These are phyloP conservation scores for Alternaria metachromatica DNA, from an alignment of 2,329 filamentous ascomycete genomes.

Conservation along the genomic window DNA sequence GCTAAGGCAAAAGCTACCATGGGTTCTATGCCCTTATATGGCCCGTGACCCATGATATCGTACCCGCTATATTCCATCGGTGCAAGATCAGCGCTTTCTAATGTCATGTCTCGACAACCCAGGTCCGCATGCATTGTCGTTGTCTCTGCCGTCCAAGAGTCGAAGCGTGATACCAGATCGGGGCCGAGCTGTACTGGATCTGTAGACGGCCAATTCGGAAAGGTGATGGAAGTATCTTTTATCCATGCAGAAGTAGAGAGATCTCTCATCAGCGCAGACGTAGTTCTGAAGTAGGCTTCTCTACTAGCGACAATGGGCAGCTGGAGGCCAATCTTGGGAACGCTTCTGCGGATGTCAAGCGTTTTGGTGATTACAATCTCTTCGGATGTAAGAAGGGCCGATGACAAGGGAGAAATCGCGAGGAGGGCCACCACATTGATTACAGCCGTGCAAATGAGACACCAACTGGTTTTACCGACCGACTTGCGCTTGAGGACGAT, in stretches of 20 bases:
- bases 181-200: slow-evolving; percentile 16
- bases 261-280: slow-evolving; percentile 14
- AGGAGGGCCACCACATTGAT: slow-evolving; percentile 16
- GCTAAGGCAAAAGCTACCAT: slow-evolving; percentile 21
- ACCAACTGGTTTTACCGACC: slow-evolving; percentile 16
- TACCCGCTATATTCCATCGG: background rate
- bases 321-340: background rate
- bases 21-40: slow-evolving; percentile 18
- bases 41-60: background rate
- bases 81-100: slow-evolving; percentile 21
- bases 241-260: slow-evolving; percentile 24
- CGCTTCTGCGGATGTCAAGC: slow-evolving; percentile 10
- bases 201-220: slow-evolving; percentile 24
- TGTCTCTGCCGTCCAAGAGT: background rate
- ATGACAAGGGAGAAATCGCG: slow-evolving; percentile 22
- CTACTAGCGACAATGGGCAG: slow-evolving; percentile 6
- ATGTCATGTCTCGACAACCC: slow-evolving; percentile 12
- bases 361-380: slow-evolving; percentile 12
- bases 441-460: slow-evolving; percentile 8
- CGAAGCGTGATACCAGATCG: slow-evolving; percentile 3
- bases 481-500: slow-evolving; percentile 8
- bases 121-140: background rate
- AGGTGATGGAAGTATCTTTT: slow-evolving; percentile 13
- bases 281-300: slow-evolving; percentile 23
- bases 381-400: slow-evolving; percentile 21